phyloP scores from a whole-genome alignment of 495 filamentous ascomycete species.

The Podospora pseudocomata region DNA sequence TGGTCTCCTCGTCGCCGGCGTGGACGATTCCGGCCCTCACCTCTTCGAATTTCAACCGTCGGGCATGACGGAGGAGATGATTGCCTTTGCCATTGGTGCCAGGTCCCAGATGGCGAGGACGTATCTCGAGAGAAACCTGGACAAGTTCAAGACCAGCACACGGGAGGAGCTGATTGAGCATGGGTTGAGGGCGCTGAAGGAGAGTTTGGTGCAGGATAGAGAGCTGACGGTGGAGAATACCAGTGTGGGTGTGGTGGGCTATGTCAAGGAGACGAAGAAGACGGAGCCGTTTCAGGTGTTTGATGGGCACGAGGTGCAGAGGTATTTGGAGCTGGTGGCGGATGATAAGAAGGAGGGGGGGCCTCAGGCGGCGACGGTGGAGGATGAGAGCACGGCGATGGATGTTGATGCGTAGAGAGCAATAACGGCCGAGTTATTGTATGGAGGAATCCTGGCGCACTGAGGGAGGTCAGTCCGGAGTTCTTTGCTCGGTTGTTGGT shows the following conservation, averaged over 20 bases:
- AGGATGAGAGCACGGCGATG: slow-evolving; percentile 60
- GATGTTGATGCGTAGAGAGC: slow-evolving; percentile 62
- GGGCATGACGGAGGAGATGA: slow-evolving; percentile 95
- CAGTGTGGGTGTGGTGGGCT: slow-evolving; percentile 78
- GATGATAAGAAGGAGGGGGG: slow-evolving; percentile 52
- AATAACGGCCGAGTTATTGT: background rate
- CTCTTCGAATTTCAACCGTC: slow-evolving; percentile 97
- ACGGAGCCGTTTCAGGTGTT: slow-evolving; percentile 86
- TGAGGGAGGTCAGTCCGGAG: too few relatives aligned
- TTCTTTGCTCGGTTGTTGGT: too few relatives aligned
- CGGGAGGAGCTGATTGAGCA: slow-evolving; percentile 87
- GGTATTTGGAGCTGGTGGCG: slow-evolving; percentile 65
- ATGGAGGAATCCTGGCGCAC: background rate
- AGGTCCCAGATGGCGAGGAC: slow-evolving; percentile 95
- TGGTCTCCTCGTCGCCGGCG: slow-evolving; percentile 86
- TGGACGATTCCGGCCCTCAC: slow-evolving; percentile 89
- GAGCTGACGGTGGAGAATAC: slow-evolving; percentile 96
- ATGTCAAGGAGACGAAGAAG: slow-evolving; percentile 45
- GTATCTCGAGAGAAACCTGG: slow-evolving; percentile 88
- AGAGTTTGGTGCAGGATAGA: slow-evolving; percentile 93
- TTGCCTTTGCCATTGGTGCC: slow-evolving; percentile 91
- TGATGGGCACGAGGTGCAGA: slow-evolving; percentile 81
- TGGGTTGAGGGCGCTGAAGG: slow-evolving; percentile 87
- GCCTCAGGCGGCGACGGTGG: slow-evolving; percentile 29
- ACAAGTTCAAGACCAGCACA: slow-evolving; percentile 65